Conservation (phyloP, 305 asterid genomes). For the Rubia tinctorum region DNA sequence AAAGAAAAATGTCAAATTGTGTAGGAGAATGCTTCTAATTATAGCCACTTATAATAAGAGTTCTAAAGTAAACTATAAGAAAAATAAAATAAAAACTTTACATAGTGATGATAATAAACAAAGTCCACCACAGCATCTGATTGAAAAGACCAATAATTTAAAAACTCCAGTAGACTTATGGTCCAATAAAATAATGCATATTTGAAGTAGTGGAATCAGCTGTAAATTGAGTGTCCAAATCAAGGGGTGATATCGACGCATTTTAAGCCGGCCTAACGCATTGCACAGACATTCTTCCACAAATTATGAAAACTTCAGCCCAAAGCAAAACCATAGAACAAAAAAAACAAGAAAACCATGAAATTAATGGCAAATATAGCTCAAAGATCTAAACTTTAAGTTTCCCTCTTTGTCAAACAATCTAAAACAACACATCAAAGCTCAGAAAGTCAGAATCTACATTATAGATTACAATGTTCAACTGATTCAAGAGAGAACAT, state of each 20-base stretch:
- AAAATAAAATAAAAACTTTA: not conserved
- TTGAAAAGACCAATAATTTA: not conserved
- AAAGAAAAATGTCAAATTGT: too few relatives aligned
- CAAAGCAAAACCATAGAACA: not conserved
- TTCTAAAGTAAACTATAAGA: not conserved
- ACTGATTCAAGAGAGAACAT: not conserved
- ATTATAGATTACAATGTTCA: too few relatives aligned
- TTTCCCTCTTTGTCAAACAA: too few relatives aligned
- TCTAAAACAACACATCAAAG: too few relatives aligned
- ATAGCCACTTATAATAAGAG: not conserved
- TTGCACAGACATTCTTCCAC: not conserved
- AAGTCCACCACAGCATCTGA: not conserved
- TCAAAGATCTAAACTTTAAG: too few relatives aligned
- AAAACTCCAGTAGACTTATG: not conserved
- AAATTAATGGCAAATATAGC: too few relatives aligned
- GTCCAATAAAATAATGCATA: not conserved
- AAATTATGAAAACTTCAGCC: not conserved
- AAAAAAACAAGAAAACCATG: not conserved
- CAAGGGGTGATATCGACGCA: not conserved
- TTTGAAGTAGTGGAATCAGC: not conserved
- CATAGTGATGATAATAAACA: not conserved
- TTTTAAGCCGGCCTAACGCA: constrained; percentile 3
- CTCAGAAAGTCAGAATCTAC: too few relatives aligned
- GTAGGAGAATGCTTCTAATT: not conserved
- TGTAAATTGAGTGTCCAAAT: not conserved